Percentiles rank a stretch among this genome's conserved stretches.
Evolutionary conservation across 2,329 filamentous ascomycete species (phyloP).

Genomic region (Ambrosiella beaveri): DNA sequence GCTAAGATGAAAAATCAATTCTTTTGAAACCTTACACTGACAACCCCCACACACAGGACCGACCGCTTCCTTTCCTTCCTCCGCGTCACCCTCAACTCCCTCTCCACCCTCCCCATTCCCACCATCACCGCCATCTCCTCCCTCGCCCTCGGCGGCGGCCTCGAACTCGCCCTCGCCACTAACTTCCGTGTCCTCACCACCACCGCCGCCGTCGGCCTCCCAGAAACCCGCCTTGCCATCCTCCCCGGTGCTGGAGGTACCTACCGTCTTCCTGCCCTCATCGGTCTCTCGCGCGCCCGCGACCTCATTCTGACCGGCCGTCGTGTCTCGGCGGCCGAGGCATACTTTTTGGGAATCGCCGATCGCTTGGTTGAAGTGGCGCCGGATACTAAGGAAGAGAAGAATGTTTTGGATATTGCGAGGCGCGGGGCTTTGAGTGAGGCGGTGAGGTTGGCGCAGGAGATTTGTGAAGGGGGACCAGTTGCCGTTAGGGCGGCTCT

Average conservation of each 20-base stretch:
- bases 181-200: slow-evolving; percentile 77
- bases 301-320: slow-evolving; percentile 83
- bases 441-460: slow-evolving; percentile 59
- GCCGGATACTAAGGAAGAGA: slow-evolving; percentile 19
- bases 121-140: slow-evolving; percentile 80
- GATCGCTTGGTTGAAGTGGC: slow-evolving; percentile 73
- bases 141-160: slow-evolving; percentile 74
- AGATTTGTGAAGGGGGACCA: slow-evolving; percentile 82
- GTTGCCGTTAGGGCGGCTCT: slow-evolving; percentile 66
- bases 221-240: slow-evolving; percentile 84
- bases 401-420: slow-evolving; percentile 36
- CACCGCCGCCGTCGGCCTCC: slow-evolving; percentile 61
- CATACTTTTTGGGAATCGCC: slow-evolving; percentile 79
- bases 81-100: slow-evolving; percentile 53
- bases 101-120: slow-evolving; percentile 65
- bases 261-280: slow-evolving; percentile 63
- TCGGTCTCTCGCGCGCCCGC: slow-evolving; percentile 66
- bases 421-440: slow-evolving; percentile 54
- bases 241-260: slow-evolving; percentile 91
- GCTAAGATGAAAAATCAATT: no score
- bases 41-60: slow-evolving; percentile 37
- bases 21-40: background rate
- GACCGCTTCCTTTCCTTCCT: slow-evolving; percentile 60
- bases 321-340: slow-evolving; percentile 66
- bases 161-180: slow-evolving; percentile 81